These are phyloP conservation scores for Kuraishia cidri DNA, from an alignment of 805 yeast genomes.

Conservation along the genomic window DNA sequence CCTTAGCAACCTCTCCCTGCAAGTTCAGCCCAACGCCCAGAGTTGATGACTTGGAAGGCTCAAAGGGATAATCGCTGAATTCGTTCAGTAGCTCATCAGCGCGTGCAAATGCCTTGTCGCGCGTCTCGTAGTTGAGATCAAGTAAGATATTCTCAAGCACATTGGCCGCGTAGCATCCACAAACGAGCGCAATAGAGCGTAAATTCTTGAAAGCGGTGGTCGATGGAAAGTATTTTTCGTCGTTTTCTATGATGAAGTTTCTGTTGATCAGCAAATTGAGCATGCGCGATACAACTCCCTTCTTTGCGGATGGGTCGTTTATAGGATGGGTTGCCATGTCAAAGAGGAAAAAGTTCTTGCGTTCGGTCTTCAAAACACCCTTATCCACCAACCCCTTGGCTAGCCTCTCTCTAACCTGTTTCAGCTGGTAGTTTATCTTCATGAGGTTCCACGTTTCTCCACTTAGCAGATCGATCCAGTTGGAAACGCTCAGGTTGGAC, in stretches of 20 bases:
- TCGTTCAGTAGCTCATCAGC: constrained; percentile 88
- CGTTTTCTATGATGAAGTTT: constrained; percentile 46
- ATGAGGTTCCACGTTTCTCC: constrained; percentile 97
- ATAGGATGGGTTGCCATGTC: constrained; percentile 99
- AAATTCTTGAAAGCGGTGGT: constrained; percentile 59
- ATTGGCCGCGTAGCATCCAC: constrained; percentile 92
- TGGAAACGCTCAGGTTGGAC: constrained; percentile 65
- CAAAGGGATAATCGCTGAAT: constrained; percentile 80
- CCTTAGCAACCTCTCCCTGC: constrained; percentile 35
- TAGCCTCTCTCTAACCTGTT: constrained; percentile 93
- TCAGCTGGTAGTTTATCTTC: constrained; percentile 90
- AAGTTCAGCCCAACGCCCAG: constrained; percentile 69
- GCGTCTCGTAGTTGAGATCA: constrained; percentile 70
- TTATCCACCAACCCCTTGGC: constrained; percentile 97
- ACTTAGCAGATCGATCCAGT: constrained; percentile 89
- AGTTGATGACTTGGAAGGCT: constrained; percentile 39
- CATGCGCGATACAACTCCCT: constrained; percentile 66
- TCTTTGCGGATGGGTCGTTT: constrained; percentile 79
- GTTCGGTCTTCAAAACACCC: constrained; percentile 91
- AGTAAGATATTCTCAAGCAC: constrained; percentile 85
- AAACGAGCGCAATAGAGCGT: constrained; percentile 73
- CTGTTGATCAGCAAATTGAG: constrained; percentile 63
- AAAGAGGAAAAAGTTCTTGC: constrained; percentile 86
- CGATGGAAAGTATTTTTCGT: constrained; percentile 60
- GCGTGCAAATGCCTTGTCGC: constrained; percentile 87